Evolutionary conservation across 257 asterid genomes (phyloP), one percentile per base, ranked within the genome.

Genomic region (Nicotiana benthamiana): DNA sequence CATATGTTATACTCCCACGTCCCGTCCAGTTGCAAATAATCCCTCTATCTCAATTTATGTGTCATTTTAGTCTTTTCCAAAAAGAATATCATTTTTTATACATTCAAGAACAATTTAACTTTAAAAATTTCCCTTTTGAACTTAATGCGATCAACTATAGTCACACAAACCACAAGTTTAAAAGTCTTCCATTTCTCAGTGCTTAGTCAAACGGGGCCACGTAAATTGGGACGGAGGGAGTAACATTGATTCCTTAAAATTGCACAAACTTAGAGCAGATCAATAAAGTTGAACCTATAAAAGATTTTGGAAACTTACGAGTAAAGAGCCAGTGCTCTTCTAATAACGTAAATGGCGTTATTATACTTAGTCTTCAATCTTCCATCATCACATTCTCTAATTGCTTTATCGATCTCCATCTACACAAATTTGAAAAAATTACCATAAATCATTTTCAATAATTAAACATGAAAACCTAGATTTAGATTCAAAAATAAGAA

Each of bases 331-430:
- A 95, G 89, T 79, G 97, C 95, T 85, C 98, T 88, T 86, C 75
- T 92, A 84, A 95, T 95, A 52, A 93, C 97, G 81, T 90, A 86
- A 84, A 94, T 87, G 85, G 98, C 97, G 79, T 92, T 94, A 85
- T 85, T 88, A 87, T 92, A 94, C 92, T 94, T 94, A 1, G 94
- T 93, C 90, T 89, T 92, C 91, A 95, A 84, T 83, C 98, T 87
- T 76, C 80, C 81, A 82, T 95, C 98, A 83, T 92, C 92, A 82
- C 94, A 86, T 82, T 82, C 97, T 80, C 88, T 85, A 36, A 95
- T 85, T 63, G 98, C 98, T 80, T 86, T 86, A 83, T 92, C 92
- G 79, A 95, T 91, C 95, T 93, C 98, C 98, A 95, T 93, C n/a
- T 27, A 65, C 27, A 17, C 11, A 40, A 40, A 40, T 40, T 40